Conservation (phyloP, 371 early-diverging fungal genomes). For the Blakeslea trispora region DNA sequence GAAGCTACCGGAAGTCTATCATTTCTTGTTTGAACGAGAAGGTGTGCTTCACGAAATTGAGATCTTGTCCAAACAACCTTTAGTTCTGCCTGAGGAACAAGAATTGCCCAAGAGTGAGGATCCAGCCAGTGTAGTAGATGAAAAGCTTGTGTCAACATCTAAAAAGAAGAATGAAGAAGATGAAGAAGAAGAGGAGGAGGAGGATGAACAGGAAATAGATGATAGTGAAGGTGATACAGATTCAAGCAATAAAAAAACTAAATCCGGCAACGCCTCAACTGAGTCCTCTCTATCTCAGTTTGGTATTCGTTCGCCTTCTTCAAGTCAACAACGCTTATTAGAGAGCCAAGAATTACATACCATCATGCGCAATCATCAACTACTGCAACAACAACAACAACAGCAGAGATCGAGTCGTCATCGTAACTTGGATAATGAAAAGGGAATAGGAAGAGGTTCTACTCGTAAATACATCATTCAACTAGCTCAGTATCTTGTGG, state of each 20-base stretch:
- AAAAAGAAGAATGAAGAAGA: conserved; percentile 9
- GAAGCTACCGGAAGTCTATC: conserved; percentile 58
- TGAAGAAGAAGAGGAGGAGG: conserved; percentile 6
- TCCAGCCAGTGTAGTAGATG: conserved; percentile 10
- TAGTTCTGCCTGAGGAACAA: conserved; percentile 11
- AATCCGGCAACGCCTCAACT: not conserved
- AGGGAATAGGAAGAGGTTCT: conserved; percentile 40
- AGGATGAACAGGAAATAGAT: conserved; percentile 11
- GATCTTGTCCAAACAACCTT: conserved; percentile 38
- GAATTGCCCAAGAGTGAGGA: not conserved
- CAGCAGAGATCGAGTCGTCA: not conserved
- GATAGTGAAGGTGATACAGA: conserved; percentile 21
- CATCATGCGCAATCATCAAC: conserved; percentile 33
- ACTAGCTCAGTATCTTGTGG: conserved; percentile 31
- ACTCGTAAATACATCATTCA: conserved; percentile 40
- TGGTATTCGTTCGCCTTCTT: conserved; percentile 4
- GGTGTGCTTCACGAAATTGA: conserved; percentile 66
- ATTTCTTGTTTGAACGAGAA: conserved; percentile 60
- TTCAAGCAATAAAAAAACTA: conserved; percentile 1
- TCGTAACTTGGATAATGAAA: conserved; percentile 22
- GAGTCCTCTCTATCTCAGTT: conserved; percentile 4
- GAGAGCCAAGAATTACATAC: conserved; percentile 34
- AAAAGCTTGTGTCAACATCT: conserved; percentile 9
- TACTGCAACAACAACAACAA: conserved; percentile 17
- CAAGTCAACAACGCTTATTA: conserved; percentile 25